Conservation (phyloP, 2,329 filamentous ascomycete species). For the Biscogniauxia mediterranea region DNA sequence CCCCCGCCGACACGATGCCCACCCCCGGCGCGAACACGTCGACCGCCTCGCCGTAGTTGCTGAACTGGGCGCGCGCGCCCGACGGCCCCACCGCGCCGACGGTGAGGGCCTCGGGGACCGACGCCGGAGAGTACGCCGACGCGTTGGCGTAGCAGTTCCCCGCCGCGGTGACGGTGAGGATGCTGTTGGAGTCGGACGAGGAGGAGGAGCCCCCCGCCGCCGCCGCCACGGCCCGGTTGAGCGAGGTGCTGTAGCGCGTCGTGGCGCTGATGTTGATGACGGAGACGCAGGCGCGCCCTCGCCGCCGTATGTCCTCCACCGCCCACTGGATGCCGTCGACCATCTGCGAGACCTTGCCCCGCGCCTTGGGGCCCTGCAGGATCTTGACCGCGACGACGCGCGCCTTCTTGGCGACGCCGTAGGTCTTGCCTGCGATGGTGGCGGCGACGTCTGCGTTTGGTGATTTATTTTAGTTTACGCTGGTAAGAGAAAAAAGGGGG, state of each 20-base stretch:
- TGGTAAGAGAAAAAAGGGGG: no score
- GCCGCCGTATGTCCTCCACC: constrained; percentile 9
- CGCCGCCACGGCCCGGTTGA: constrained; percentile 5
- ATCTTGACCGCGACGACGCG: constrained; percentile 20
- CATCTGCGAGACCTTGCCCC: background rate
- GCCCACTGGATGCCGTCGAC: constrained; percentile 10
- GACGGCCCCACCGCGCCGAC: constrained; percentile 44
- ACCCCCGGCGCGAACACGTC: constrained; percentile 43
- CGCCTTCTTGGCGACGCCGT: constrained; percentile 26
- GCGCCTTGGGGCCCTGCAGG: constrained; percentile 3
- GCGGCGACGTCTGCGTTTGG: constrained; percentile 31
- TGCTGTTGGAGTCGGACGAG: constrained; percentile 43
- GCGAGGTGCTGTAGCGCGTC: background rate
- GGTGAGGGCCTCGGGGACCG: constrained; percentile 45
- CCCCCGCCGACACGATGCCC: constrained; percentile 41
- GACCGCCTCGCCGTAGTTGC: constrained; percentile 45
- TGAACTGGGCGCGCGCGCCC: constrained; percentile 40
- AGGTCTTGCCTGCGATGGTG: constrained; percentile 16
- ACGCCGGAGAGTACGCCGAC: constrained; percentile 43
- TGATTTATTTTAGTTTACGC: background rate
- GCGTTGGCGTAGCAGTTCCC: constrained; percentile 45
- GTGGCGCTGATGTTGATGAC: constrained; percentile 14
- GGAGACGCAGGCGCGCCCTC: constrained; percentile 7
- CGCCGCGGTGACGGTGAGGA: constrained; percentile 51
- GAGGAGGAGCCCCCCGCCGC: constrained; percentile 43